phyloP scores from a whole-genome alignment of 2,329 filamentous ascomycete species.

The Aspergillus sergii region DNA sequence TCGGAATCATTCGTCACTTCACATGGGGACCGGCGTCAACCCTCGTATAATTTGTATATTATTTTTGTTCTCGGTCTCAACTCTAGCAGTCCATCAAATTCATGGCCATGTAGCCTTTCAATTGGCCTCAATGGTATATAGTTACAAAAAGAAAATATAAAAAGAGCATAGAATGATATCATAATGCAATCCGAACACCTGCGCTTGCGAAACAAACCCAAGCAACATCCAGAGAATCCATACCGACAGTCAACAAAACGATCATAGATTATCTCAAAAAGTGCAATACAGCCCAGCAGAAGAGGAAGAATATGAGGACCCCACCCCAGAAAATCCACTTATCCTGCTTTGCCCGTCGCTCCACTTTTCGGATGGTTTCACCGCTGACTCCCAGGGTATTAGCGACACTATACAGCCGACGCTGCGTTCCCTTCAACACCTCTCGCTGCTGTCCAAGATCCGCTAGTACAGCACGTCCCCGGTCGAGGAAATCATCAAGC shows the following conservation, averaged over 20 bases:
- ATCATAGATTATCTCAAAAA: conserved; percentile 67
- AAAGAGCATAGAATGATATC: conserved; percentile 12
- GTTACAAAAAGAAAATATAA: conserved; percentile 4
- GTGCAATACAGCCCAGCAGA: conserved; percentile 89
- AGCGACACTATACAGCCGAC: conserved; percentile 84
- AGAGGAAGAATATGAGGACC: conserved; percentile 81
- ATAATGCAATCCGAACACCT: conserved; percentile 29
- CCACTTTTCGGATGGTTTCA: conserved; percentile 96
- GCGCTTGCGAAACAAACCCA: conserved; percentile 30
- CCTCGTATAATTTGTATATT: background rate
- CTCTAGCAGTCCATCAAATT: background rate
- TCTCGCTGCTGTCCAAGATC: conserved; percentile 89
- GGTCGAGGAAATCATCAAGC: conserved; percentile 90
- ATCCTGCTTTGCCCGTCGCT: conserved; percentile 86
- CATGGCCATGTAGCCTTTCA: background rate
- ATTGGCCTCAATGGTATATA: background rate
- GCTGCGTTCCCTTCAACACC: conserved; percentile 93
- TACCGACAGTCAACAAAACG: background rate
- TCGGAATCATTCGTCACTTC: conserved; percentile 2
- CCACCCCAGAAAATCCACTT: conserved; percentile 97
- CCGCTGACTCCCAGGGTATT: conserved; percentile 92
- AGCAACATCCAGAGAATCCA: conserved; percentile 16
- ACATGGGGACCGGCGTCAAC: background rate
- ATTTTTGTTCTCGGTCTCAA: background rate
- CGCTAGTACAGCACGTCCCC: conserved; percentile 85